A percentile compares a stretch with the other conserved stretches of the same genome.
Conservation (phyloP, 2,329 filamentous ascomycete genomes). For the Seiridium cupressi region DNA sequence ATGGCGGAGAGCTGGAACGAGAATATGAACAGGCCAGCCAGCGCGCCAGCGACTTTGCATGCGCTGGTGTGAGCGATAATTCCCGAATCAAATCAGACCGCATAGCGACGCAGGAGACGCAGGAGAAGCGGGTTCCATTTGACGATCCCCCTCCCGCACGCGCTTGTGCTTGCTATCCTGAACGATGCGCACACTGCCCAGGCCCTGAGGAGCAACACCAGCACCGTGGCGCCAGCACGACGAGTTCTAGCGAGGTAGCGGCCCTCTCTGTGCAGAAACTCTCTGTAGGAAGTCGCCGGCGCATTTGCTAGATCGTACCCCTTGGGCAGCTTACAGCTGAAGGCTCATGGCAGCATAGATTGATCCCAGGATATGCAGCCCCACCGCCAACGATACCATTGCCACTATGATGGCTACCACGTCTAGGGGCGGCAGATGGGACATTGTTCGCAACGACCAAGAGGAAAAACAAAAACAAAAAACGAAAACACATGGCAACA, state of each 20-base stretch:
- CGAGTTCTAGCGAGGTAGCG: no score
- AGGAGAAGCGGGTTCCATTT: constrained; percentile 6
- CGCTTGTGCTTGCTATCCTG: constrained; percentile 2
- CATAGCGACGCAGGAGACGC: constrained; percentile 6
- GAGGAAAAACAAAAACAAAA: no score
- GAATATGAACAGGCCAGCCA: not conserved
- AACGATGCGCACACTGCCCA: not conserved
- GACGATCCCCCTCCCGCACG: constrained; percentile 6
- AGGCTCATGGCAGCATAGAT: no score
- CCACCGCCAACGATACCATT: not conserved
- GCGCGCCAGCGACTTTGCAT: constrained; percentile 3
- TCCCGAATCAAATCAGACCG: constrained; percentile 8
- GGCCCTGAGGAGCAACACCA: not conserved
- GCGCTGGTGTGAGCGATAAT: constrained; percentile 4
- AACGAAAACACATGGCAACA: no score
- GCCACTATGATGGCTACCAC: not conserved
- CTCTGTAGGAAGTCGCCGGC: no score
- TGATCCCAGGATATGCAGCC: not conserved
- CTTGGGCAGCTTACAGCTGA: no score
- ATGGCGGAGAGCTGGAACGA: not conserved
- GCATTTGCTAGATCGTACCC: no score
- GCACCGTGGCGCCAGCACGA: no score
- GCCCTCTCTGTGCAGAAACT: no score
- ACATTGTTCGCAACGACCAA: not conserved
- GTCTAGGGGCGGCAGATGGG: not conserved